A percentile compares a stretch with the other conserved stretches of the same genome.
Conservation (phyloP, 345 rosid species). For the Aquilaria malaccensis region DNA sequence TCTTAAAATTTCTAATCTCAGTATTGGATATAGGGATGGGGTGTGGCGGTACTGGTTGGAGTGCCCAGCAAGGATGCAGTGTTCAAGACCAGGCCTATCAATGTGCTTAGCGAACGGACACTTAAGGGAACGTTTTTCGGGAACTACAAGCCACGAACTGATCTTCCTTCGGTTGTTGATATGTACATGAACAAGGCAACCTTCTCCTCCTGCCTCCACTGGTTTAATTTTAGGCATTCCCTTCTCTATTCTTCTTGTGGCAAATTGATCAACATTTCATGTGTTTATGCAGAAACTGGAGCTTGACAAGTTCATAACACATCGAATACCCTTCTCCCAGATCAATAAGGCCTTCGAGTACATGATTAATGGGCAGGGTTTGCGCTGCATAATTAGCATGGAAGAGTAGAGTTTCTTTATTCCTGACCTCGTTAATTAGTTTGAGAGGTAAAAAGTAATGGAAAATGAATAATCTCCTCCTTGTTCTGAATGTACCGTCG, state of each 20-base stretch:
- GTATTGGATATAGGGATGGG: constrained; percentile 18
- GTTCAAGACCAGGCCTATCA: constrained; percentile 24
- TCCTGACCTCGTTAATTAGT: too few species aligned
- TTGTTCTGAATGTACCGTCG: too few species aligned
- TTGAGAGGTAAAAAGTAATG: too few species aligned
- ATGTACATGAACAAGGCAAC: constrained; percentile 25
- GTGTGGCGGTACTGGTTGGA: constrained; percentile 28
- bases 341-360: constrained; percentile 48
- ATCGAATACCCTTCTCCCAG: constrained; percentile 34
- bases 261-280: background rate
- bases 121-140: constrained; percentile 28
- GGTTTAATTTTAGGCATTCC: background rate
- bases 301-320: constrained; percentile 44
- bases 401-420: constrained; percentile 12
- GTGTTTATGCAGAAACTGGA: constrained; percentile 32
- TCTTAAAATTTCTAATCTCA: background rate
- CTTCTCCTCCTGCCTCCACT: background rate
- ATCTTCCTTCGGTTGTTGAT: constrained; percentile 26
- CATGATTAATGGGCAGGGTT: constrained; percentile 40
- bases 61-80: constrained; percentile 23
- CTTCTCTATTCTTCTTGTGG: background rate
- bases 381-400: constrained; percentile 41
- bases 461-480: too few species aligned
- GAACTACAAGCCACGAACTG: constrained; percentile 25
- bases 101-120: constrained; percentile 24